Base-by-base conservation (phyloP, 768 basidiomycete species). In the Amanita pallidorosea region DNA sequence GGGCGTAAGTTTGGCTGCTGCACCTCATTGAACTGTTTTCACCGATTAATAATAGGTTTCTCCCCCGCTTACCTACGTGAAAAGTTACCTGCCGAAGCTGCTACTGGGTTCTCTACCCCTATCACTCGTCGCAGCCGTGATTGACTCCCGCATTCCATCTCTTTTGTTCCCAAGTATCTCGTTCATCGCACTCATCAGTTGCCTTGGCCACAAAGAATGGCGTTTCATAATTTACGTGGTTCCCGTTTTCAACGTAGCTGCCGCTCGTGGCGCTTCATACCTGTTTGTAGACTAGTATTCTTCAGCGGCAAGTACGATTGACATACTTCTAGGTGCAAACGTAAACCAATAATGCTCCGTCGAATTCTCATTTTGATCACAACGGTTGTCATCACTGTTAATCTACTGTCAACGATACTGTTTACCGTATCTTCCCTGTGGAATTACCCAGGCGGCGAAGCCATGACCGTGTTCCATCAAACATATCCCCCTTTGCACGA, bases 191-290 rank as follows among this genome's bases (percentile, higher is more conserved):
- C 57, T 83, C 2, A 77, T 98, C 63, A 93, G 91, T 61, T 70
- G 62, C 27, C 70, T 97, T 1, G 83, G 79, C 0, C 96, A 99
- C 67, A 99, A 99, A 63, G 96, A 99, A 66, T 99, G 96, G 96
- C 78, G 96, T 6, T 99, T 99, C 65, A 71, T 98, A 51, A 75
- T 91, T 7, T 98, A 98, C 60, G 75, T 81, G 15, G 77, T 97
- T 0, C 93, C 94, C 0, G 61, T 80, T 2, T 70, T 91, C 64
- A 95, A 96, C 57, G 64, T 93, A 3, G 78, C 83, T 2, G 91
- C 88, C 2, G 84, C 92, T 0, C 64, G 80, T 13, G 83, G 80
- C 2, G 70, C 80, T 2, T 62, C 68, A 4, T 76, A 73, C 63
- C 62, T 93, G 88, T 94, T 65, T 55, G 85, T 56, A 22, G 9